A percentile compares a stretch with the other conserved stretches of the same genome.
Conservation (phyloP, 441 rosid species). For the Populus hybrid region DNA sequence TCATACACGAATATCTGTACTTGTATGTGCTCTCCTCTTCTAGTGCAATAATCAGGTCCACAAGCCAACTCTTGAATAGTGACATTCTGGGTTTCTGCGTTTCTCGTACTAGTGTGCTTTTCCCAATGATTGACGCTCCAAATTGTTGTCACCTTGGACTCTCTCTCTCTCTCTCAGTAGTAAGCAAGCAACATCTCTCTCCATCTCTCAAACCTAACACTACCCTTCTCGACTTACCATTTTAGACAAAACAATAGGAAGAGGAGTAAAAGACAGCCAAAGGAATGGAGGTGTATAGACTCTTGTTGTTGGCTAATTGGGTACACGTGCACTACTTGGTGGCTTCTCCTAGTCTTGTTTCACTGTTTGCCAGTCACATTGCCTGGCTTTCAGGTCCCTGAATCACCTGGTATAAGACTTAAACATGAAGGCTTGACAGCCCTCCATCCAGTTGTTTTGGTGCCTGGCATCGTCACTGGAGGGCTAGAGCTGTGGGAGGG, state of each 20-base stretch:
- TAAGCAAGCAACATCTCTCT: not conserved
- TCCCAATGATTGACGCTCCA: slow-evolving; percentile 14
- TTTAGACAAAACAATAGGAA: slow-evolving; percentile 7
- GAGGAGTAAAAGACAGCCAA: slow-evolving; percentile 13
- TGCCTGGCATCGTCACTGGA: slow-evolving; percentile 68
- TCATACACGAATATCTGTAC: too few relatives aligned
- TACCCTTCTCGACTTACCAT: not conserved
- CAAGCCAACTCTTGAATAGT: not conserved
- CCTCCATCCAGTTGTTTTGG: slow-evolving; percentile 60
- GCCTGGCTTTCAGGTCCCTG: slow-evolving; percentile 43
- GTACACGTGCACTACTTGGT: slow-evolving; percentile 50
- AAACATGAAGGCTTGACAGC: slow-evolving; percentile 45
- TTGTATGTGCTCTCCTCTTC: too few relatives aligned
- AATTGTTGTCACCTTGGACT: not conserved
- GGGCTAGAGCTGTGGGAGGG: slow-evolving; percentile 80
- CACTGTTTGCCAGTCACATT: slow-evolving; percentile 42
- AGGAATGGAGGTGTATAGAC: slow-evolving; percentile 44
- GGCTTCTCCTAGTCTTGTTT: slow-evolving; percentile 51
- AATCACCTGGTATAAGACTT: slow-evolving; percentile 48
- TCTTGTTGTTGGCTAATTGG: slow-evolving; percentile 56
- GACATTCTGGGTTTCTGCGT: slow-evolving; percentile 29
- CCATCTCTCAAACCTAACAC: not conserved
- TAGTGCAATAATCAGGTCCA: too few relatives aligned
- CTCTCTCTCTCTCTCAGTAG: not conserved
- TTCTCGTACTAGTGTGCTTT: slow-evolving; percentile 25